Percentiles rank a stretch among this genome's conserved stretches.
phyloP scores from a whole-genome alignment of 768 basidiomycete species.

The Lentinula lateritia region DNA sequence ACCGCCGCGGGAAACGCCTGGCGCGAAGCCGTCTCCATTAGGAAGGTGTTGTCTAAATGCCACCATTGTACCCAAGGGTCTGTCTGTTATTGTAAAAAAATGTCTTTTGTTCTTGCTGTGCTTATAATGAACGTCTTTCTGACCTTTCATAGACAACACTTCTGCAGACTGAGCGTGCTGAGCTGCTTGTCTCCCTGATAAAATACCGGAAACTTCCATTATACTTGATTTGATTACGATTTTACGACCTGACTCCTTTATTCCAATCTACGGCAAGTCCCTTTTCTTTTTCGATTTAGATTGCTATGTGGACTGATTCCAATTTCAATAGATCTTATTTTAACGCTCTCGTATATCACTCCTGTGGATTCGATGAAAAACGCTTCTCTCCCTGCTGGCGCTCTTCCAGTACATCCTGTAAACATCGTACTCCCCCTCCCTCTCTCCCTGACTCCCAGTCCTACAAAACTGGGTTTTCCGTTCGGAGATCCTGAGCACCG shows the following conservation, averaged over 20 bases:
- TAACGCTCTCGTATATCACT: not conserved
- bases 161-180: slow-evolving; percentile 2
- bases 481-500: not conserved
- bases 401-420: not conserved
- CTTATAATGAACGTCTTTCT: slow-evolving; percentile 3
- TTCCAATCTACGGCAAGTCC: slow-evolving; percentile 2
- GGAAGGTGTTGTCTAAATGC: slow-evolving; percentile 5
- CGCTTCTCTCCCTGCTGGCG: not conserved
- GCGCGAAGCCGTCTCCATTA: not conserved
- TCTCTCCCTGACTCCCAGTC: not conserved
- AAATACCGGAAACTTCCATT: not conserved
- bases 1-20: not conserved
- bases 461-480: not conserved
- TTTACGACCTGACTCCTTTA: not conserved
- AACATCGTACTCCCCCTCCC: slow-evolving; percentile 2
- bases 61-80: not conserved
- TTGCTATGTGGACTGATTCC: not conserved
- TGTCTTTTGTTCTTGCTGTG: slow-evolving; percentile 2
- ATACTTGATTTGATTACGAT: not conserved
- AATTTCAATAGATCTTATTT: not conserved
- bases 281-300: not conserved
- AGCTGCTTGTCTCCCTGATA: not conserved
- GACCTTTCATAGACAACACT: not conserved
- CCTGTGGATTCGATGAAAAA: not conserved
- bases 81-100: not conserved